Base-by-base conservation (phyloP, 1,139 yeast genomes). In the Dujonia santamariae region DNA sequence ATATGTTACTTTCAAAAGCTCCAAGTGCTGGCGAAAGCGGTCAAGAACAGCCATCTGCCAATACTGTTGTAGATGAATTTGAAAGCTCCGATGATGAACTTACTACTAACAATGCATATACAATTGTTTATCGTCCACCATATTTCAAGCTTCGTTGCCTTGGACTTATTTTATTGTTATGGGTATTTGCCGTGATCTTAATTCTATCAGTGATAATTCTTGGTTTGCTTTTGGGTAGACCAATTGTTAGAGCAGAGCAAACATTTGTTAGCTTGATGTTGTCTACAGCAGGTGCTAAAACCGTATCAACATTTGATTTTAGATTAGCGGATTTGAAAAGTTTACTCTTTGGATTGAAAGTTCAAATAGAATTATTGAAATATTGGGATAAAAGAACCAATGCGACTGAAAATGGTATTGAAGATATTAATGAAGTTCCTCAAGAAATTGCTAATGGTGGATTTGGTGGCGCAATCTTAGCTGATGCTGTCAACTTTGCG, bases 51-150 rank as follows among this genome's bases (percentile, higher is more conserved):
- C 63, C 62, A 19, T 66, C 63, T 13, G 60, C 54, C 28, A 56
- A 57, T 2, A 51, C 51, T 1, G 54, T 54, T 22, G 37, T 17
- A 5, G 33, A 23, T 14, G 33, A 20, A 8, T 25, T 18, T n/a
- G 75, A 67, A 19, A 64, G 73, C 29, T 74, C 74, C 36, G 80
- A 76, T 36, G 80, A 76, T 28, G 77, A 78, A 34, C 36, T 49
- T 20, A 52, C 66, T 31, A 63, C 65, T 35, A 77, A 79, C 30
- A 77, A 78, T 39, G 68, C 76, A 1, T 86, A 90, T 53, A 67
- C 77, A 1, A 75, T 90, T 21, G 97, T 90, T 2, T 92, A 90
- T 58, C 69, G 88, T 35, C 98, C 98, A 3, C 96, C 96, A 2
- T 48, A 71, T 38, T 86, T 92, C 56, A 71, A 78, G 35, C 31